These are phyloP conservation scores for Citrullus colocynthis DNA, from an alignment of 306 rosid species.

Conservation along the genomic window DNA sequence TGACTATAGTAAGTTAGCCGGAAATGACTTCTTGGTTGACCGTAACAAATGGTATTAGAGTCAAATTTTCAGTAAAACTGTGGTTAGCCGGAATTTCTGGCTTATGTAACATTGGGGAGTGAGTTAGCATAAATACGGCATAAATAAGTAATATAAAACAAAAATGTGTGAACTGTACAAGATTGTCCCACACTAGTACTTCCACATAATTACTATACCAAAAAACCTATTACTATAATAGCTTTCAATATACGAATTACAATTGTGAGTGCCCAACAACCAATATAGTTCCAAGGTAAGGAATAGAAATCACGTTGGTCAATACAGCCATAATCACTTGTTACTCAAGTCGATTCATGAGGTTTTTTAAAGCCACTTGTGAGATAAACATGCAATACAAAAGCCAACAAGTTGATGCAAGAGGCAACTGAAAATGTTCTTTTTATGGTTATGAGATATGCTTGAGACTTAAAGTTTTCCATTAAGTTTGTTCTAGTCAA, in stretches of 20 bases:
- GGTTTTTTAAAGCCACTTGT: not conserved
- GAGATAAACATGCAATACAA: not conserved
- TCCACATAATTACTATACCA: not conserved
- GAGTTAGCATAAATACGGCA: not conserved
- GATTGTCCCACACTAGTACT: not conserved
- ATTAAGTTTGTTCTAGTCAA: not conserved
- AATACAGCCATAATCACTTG: not conserved
- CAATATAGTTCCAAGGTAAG: not conserved
- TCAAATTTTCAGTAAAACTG: not conserved
- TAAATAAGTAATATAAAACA: not conserved
- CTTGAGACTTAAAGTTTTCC: not conserved
- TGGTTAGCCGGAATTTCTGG: not conserved
- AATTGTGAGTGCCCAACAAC: not conserved
- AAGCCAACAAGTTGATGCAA: not conserved
- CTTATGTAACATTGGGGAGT: not conserved
- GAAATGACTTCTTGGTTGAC: not conserved
- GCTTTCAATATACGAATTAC: not conserved
- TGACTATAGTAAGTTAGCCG: not conserved
- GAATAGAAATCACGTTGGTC: not conserved
- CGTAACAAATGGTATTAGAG: not conserved
- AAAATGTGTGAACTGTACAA: not conserved
- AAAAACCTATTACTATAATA: not conserved
- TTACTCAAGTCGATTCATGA: not conserved
- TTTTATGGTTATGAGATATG: not conserved
- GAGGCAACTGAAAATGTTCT: not conserved